Evolutionary conservation across 1,284 basidiomycete genomes (phyloP).

Genomic region (Tremellales sp.): DNA sequence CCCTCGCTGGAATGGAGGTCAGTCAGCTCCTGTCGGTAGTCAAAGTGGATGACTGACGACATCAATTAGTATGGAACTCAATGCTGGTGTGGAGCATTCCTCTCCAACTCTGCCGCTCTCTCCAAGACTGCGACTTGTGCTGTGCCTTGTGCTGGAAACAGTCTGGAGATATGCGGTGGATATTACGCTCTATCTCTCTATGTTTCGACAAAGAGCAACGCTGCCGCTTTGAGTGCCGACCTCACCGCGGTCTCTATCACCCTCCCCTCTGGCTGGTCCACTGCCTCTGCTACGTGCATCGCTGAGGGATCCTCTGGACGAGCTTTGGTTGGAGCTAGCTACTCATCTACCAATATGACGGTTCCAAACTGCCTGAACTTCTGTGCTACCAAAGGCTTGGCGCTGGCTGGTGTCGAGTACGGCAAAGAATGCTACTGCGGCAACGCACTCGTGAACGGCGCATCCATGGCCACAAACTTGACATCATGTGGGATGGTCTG

Average conservation of each 20-base stretch:
- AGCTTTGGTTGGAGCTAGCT: conserved; percentile 21
- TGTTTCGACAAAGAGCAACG: conserved; percentile 4
- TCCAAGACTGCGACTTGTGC: neutral
- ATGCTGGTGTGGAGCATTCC: conserved; percentile 30
- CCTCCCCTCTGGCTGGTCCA: conserved; percentile 17
- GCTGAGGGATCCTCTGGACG: conserved; percentile 22
- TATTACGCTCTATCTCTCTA: conserved; percentile 13
- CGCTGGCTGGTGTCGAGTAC: conserved; percentile 28
- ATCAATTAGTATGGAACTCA: conserved; percentile 28
- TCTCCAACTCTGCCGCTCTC: conserved; percentile 18
- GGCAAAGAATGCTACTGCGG: conserved; percentile 22
- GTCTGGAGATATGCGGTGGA: conserved; percentile 1
- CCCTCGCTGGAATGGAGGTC: conserved; percentile 19
- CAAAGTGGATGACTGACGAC: conserved; percentile 15
- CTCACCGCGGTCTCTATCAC: neutral
- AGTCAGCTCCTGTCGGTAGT: conserved; percentile 9
- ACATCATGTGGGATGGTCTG: conserved; percentile 13
- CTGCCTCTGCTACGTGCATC: conserved; percentile 13
- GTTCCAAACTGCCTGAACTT: conserved; percentile 22
- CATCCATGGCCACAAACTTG: conserved; percentile 9
- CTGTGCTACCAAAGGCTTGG: conserved; percentile 30
- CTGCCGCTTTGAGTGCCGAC: conserved; percentile 4
- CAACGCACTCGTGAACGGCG: conserved; percentile 16
- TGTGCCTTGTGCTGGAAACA: conserved; percentile 4
- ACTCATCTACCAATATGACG: conserved; percentile 22